Evolutionary conservation across 768 basidiomycete species (phyloP).

Genomic region (Pulveroboletus sp.): DNA sequence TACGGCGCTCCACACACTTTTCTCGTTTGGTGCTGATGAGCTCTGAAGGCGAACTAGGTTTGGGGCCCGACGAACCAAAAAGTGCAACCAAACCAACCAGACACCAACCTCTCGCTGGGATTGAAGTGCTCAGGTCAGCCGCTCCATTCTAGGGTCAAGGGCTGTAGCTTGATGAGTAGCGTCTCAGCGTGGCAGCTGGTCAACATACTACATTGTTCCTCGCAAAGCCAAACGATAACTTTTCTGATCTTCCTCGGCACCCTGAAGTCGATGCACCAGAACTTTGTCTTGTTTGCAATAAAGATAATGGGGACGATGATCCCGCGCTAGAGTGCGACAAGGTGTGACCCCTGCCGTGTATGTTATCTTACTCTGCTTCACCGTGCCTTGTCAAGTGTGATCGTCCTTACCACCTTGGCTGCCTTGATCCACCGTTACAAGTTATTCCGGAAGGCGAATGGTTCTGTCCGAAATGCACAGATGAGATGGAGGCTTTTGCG

Average conservation of each 20-base stretch:
- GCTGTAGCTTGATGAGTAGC: background rate
- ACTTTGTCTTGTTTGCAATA: slow-evolving; percentile 65
- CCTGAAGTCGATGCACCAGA: slow-evolving; percentile 71
- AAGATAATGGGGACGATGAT: slow-evolving; percentile 68
- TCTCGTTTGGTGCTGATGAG: background rate
- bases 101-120: slow-evolving; percentile 64
- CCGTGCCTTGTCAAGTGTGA: slow-evolving; percentile 60
- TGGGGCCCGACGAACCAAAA: slow-evolving; percentile 77
- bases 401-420: slow-evolving; percentile 77
- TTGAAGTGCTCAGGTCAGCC: slow-evolving; percentile 67
- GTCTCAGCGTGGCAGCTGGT: slow-evolving; percentile 68
- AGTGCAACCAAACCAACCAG: slow-evolving; percentile 79
- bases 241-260: slow-evolving; percentile 76
- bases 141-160: slow-evolving; percentile 30
- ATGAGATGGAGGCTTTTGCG: slow-evolving; percentile 48
- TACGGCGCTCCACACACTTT: slow-evolving; percentile 19
- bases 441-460: slow-evolving; percentile 85
- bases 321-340: slow-evolving; percentile 87
- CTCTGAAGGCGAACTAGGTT: slow-evolving; percentile 67
- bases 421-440: slow-evolving; percentile 71
- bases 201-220: slow-evolving; percentile 86
- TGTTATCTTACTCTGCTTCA: slow-evolving; percentile 1
- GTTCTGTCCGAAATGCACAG: slow-evolving; percentile 78
- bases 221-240: slow-evolving; percentile 66
- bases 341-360: slow-evolving; percentile 36